These are phyloP conservation scores for Penicillium mononematosum DNA, from an alignment of 495 filamentous ascomycete genomes.

Conservation along the genomic window DNA sequence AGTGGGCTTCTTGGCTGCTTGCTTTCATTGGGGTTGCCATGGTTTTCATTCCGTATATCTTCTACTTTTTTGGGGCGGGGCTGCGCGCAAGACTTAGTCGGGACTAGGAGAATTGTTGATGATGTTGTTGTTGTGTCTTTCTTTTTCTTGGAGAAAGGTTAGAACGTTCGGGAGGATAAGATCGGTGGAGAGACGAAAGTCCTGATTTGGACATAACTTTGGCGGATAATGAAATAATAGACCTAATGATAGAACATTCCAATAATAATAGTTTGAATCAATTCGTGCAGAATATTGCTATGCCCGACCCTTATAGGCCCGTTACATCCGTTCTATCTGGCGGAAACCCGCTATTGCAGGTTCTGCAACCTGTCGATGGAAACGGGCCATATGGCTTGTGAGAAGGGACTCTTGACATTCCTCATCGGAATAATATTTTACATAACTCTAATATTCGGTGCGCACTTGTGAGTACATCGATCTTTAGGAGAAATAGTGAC, in stretches of 20 bases:
- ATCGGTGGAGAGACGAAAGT: neutral
- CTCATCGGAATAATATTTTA: no score
- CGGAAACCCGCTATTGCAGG: no score
- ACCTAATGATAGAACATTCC: neutral
- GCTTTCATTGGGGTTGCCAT: conserved; percentile 53
- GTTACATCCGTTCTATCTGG: no score
- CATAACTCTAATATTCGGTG: no score
- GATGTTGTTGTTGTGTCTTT: neutral
- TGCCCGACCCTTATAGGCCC: no score
- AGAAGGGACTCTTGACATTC: no score
- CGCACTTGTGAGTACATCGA: no score
- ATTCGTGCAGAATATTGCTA: neutral
- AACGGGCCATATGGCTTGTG: no score
- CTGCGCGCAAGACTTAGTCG: conserved; percentile 25
- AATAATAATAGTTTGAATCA: neutral
- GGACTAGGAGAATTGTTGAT: neutral
- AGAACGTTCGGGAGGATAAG: neutral
- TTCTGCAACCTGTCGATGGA: no score
- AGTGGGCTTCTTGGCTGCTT: conserved; percentile 57
- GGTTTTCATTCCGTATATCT: conserved; percentile 46
- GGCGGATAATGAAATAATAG: neutral
- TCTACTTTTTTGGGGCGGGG: conserved; percentile 34
- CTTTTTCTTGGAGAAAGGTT: neutral
- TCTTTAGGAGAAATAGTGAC: no score
- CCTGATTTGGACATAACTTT: neutral